Evolutionary conservation across 1,139 yeast genomes (phyloP).

Genomic region (Candida albicans): DNA sequence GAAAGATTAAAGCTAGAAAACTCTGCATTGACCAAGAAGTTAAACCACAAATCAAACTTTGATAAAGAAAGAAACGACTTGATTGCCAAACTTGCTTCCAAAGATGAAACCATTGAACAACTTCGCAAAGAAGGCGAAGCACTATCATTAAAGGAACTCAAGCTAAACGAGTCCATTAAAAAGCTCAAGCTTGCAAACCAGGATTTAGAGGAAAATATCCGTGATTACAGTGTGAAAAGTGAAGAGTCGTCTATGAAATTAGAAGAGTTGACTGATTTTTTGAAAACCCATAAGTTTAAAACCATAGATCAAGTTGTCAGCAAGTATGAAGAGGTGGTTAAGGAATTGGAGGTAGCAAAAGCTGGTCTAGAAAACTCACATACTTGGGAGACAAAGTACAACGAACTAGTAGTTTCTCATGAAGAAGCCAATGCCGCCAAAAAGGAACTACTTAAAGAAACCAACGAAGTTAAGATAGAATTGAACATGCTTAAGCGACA

Average conservation of each 20-base stretch:
- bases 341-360: constrained; percentile 16
- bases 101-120: constrained; percentile 57
- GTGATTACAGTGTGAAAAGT: constrained; percentile 32
- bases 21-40: constrained; percentile 6
- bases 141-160: constrained; percentile 72
- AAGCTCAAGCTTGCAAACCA: constrained; percentile 53
- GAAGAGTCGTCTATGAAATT: constrained; percentile 29
- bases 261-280: constrained; percentile 34
- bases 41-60: constrained; percentile 5
- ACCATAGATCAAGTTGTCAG: constrained; percentile 28
- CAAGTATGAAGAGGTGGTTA: constrained; percentile 16
- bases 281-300: constrained; percentile 29
- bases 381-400: constrained; percentile 41
- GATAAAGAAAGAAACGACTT: constrained; percentile 15
- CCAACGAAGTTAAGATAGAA: constrained; percentile 42
- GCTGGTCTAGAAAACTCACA: constrained; percentile 22
- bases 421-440: constrained; percentile 35
- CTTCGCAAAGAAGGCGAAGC: constrained; percentile 78
- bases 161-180: constrained; percentile 66
- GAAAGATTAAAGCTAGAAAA: constrained; percentile 8
- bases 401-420: constrained; percentile 32
- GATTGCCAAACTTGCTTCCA: constrained; percentile 37
- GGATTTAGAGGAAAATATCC: constrained; percentile 40
- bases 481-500: constrained; percentile 43
- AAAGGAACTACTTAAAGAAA: constrained; percentile 29